Base-by-base conservation (phyloP, 1,139 yeast genomes). In the Kazachstania sp. region DNA sequence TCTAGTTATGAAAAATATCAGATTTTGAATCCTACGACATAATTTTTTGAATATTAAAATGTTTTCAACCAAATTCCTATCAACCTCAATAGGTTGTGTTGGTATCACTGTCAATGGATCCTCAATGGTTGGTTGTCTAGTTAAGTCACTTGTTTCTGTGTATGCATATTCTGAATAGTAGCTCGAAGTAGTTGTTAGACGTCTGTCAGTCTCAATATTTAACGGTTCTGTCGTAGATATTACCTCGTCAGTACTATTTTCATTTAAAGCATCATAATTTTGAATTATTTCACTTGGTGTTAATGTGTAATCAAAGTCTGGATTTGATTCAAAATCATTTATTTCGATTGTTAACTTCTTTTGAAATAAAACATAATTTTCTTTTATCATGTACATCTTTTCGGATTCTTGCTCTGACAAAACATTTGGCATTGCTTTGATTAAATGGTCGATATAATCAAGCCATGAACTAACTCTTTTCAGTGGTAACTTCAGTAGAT, bases 231-330 rank as follows among this genome's bases (percentile, higher is more conserved):
- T 16, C 1, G 18, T 34, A 34, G 37, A 7, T 36, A 11, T 19
- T 11, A 16, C 15, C 13, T 36, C 15, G 2, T 32, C 36, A 15
- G 18, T 6, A 3, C 18, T 18, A 36, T 13, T 19, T 8, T 20
- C 38, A 36, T 20, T 34, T 1, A 12, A n/a, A 16, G 42, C 37
- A 8, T 50, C 53, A 45, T 60, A 60, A 35, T 55, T 53, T 49
- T 59, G 58, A 26, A 60, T 60, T 2, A 60, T 59, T 46, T 59
- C 63, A 16, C 48, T 43, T 6, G 64, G 64, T 2, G 63, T 57
- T 26, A 59, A 45, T 39, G 55, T 52, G 43, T 46, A 54, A 44
- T 57, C 56, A 44, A 53, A 55, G 41, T 47, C 48, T 6, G 49
- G 37, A 43, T 55, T 52, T 11, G 46, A 41, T 31, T 53, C 47